A percentile compares a stretch with the other conserved stretches of the same genome.
Conservation (phyloP, 306 rosid species). For the Vigna hirtella region DNA sequence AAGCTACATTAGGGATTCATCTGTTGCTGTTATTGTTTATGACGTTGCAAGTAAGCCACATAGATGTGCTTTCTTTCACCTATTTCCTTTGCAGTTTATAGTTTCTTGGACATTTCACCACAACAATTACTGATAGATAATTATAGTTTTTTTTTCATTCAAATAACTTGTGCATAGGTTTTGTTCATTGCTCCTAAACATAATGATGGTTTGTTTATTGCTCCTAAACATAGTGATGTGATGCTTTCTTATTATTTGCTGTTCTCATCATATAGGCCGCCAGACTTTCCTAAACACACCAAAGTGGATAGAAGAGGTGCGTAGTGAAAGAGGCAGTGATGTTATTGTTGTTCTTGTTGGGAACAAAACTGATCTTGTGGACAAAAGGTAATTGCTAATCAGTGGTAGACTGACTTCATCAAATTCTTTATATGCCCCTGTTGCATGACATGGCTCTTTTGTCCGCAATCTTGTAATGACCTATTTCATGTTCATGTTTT, state of each 20-base stretch:
- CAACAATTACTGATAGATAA: slow-evolving; percentile 7
- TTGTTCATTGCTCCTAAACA: slow-evolving; percentile 24
- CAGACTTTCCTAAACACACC: slow-evolving; percentile 81
- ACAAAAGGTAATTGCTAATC: slow-evolving; percentile 70
- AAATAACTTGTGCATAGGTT: slow-evolving; percentile 25
- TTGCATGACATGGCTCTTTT: slow-evolving; percentile 21
- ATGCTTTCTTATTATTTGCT: slow-evolving; percentile 41
- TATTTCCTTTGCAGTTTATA: slow-evolving; percentile 33
- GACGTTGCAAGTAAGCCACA: slow-evolving; percentile 69
- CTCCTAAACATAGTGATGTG: slow-evolving; percentile 23
- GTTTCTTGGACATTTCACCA: slow-evolving; percentile 8
- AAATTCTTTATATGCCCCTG: slow-evolving; percentile 22
- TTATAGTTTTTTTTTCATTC: slow-evolving; percentile 12
- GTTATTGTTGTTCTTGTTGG: slow-evolving; percentile 90
- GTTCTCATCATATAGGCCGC: slow-evolving; percentile 59
- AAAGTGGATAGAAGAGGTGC: slow-evolving; percentile 95
- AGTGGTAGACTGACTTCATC: slow-evolving; percentile 10
- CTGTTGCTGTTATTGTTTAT: slow-evolving; percentile 67
- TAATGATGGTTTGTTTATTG: too few species aligned
- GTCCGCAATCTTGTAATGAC: slow-evolving; percentile 27
- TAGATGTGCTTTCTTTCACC: slow-evolving; percentile 10
- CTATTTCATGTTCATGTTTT: slow-evolving; percentile 12
- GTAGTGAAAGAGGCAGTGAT: slow-evolving; percentile 87
- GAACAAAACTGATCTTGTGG: slow-evolving; percentile 93
- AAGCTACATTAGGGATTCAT: slow-evolving; percentile 71